These are phyloP conservation scores for Aspergillus calidoustus DNA, from an alignment of 2,329 filamentous ascomycete species.

Conservation along the genomic window DNA sequence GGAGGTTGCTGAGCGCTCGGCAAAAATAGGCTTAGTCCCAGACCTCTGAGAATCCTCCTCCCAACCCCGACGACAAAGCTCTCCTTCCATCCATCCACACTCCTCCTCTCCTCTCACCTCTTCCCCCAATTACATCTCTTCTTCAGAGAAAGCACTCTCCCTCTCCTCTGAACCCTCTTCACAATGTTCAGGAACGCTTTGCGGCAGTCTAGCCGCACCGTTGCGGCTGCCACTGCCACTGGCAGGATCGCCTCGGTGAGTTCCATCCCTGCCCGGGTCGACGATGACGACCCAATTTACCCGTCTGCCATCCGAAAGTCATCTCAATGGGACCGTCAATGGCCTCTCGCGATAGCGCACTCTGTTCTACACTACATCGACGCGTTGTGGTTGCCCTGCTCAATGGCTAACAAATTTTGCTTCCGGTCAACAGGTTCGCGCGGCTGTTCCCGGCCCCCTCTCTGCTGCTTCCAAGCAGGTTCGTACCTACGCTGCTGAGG, in stretches of 20 bases:
- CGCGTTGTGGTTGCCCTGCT: constrained; percentile 45
- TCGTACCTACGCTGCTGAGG: constrained; percentile 88
- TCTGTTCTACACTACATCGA: constrained; percentile 28
- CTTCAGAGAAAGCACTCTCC: constrained; percentile 48
- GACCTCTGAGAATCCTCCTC: constrained; percentile 47
- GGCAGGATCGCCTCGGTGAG: constrained; percentile 94
- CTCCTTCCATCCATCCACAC: constrained; percentile 49
- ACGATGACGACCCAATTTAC: constrained; percentile 35
- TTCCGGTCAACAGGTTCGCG: constrained; percentile 70
- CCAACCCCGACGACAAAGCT: constrained; percentile 48
- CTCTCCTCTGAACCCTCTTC: constrained; percentile 49
- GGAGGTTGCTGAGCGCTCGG: constrained; percentile 42
- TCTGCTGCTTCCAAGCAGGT: constrained; percentile 72
- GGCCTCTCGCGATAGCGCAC: constrained; percentile 27
- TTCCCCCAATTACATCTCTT: constrained; percentile 48
- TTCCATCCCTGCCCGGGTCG: constrained; percentile 57
- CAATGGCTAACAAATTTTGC: constrained; percentile 55
- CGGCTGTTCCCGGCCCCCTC: constrained; percentile 77
- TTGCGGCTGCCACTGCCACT: constrained; percentile 89
- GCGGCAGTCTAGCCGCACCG: constrained; percentile 93
- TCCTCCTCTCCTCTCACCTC: constrained; percentile 45
- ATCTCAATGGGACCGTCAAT: constrained; percentile 38
- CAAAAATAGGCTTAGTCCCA: constrained; percentile 46
- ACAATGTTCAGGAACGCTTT: constrained; percentile 98
- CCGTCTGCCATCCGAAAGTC: constrained; percentile 38